Evolutionary conservation across 2,329 filamentous ascomycete genomes (phyloP).

Genomic region (Penicillium sp.): DNA sequence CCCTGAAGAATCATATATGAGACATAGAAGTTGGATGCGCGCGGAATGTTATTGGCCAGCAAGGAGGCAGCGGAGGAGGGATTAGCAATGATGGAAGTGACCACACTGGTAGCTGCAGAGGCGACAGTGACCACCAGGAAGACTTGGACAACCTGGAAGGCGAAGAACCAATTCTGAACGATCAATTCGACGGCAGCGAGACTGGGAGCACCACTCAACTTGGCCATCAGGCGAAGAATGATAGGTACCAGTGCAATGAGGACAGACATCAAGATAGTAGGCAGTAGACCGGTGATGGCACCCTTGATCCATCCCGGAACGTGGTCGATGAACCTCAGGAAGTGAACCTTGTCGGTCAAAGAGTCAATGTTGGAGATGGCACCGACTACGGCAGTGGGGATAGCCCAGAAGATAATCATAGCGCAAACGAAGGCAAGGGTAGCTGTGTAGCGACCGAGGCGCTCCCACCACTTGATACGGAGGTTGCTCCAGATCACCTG

Average conservation of each 20-base stretch:
- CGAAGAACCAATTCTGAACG: conserved; percentile 85
- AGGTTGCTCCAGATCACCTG: conserved; percentile 84
- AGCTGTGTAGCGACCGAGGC: conserved; percentile 66
- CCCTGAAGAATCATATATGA: conserved; percentile 94
- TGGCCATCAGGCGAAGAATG: conserved; percentile 74
- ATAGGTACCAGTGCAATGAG: conserved; percentile 83
- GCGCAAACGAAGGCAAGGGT: conserved; percentile 69
- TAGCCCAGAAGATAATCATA: conserved; percentile 82
- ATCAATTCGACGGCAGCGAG: conserved; percentile 77
- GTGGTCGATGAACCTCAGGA: conserved; percentile 67
- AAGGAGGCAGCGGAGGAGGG: conserved; percentile 61
- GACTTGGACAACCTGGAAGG: conserved; percentile 70
- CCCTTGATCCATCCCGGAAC: conserved; percentile 71
- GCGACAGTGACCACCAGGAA: conserved; percentile 83
- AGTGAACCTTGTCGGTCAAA: conserved; percentile 60
- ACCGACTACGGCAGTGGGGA: conserved; percentile 75
- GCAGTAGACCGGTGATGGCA: conserved; percentile 79
- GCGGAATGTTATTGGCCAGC: conserved; percentile 71
- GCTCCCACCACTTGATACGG: conserved; percentile 80
- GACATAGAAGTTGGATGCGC: conserved; percentile 89
- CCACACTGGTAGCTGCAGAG: conserved; percentile 71
- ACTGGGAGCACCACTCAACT: conserved; percentile 74
- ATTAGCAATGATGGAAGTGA: conserved; percentile 58
- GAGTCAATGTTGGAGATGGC: conserved; percentile 78
- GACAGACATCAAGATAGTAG: conserved; percentile 71